These are phyloP conservation scores for Pseudotsuga menziesii DNA, from an alignment of 75 land plant genomes.

Conservation along the genomic window DNA sequence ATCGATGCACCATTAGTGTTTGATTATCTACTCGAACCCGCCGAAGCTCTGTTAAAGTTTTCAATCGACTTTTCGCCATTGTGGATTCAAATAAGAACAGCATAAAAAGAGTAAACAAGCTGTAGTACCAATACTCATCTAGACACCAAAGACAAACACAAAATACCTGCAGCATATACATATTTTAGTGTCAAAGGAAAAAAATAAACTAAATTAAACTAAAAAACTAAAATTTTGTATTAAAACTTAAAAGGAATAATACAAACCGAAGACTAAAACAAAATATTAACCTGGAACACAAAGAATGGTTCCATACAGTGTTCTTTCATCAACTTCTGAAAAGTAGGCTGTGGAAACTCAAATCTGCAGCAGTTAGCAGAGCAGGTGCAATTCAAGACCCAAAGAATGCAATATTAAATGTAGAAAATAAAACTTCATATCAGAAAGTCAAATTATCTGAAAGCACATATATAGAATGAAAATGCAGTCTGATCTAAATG, in stretches of 20 bases:
- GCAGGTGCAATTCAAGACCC: conserved; percentile 3
- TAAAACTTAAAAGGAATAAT: neutral
- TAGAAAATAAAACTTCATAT: neutral
- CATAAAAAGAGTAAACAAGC: conserved; percentile 96
- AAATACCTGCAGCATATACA: conserved; percentile 63
- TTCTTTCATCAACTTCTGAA: conserved; percentile 93
- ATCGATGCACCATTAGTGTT: conserved; percentile 83
- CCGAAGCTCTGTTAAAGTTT: conserved; percentile 86
- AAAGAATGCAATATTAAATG: neutral
- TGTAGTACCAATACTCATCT: conserved; percentile 99
- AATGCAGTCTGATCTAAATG: neutral
- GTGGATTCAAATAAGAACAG: conserved; percentile 98
- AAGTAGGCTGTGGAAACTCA: conserved; percentile 98
- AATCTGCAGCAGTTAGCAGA: conserved; percentile 41
- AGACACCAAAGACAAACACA: conserved; percentile 99
- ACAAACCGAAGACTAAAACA: neutral
- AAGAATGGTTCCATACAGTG: conserved; percentile 97
- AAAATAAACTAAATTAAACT: neutral
- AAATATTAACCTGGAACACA: conserved; percentile 83
- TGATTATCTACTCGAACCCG: conserved; percentile 92
- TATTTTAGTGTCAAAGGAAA: neutral
- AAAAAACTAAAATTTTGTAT: neutral
- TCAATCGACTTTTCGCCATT: conserved; percentile 91
- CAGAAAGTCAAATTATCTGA: neutral
- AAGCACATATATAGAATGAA: neutral